A percentile compares a stretch with the other conserved stretches of the same genome.
Conservation (phyloP, 306 rosid species). For the Gastrolobium bilobum region DNA sequence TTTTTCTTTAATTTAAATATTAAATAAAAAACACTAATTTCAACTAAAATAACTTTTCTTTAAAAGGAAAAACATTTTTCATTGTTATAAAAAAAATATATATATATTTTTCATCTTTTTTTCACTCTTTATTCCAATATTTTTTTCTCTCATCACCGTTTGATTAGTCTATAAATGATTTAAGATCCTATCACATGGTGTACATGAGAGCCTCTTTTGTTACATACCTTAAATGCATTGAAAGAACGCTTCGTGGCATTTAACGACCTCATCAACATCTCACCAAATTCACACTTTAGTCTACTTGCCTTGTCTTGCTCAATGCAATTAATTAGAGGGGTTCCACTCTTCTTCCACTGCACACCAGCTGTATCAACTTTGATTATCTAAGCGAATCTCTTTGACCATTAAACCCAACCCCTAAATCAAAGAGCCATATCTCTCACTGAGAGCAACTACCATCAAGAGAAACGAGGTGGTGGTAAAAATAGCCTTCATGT, state of each 20-base stretch:
- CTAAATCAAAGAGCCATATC: not conserved
- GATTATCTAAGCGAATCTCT: not conserved
- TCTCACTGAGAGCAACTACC: conserved; percentile 29
- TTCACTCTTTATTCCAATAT: too few relatives aligned
- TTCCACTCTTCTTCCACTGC: conserved; percentile 8
- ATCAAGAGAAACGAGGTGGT: not conserved
- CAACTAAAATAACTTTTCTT: too few relatives aligned
- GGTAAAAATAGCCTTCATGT: conserved; percentile 10
- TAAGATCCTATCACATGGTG: too few relatives aligned
- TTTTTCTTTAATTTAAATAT: too few relatives aligned
- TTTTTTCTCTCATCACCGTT: too few relatives aligned
- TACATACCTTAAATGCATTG: conserved; percentile 8
- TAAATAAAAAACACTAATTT: too few relatives aligned
- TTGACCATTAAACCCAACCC: not conserved
- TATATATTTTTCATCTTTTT: too few relatives aligned
- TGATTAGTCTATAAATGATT: too few relatives aligned
- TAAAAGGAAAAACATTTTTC: too few relatives aligned
- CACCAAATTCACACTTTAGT: not conserved
- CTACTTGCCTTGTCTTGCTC: conserved; percentile 18
- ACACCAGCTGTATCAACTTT: conserved; percentile 24
- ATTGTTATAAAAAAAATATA: too few relatives aligned
- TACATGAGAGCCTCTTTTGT: not conserved
- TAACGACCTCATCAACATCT: conserved; percentile 8
- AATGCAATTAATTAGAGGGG: not conserved
- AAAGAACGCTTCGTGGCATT: conserved; percentile 20